Base-by-base conservation (phyloP, 2,329 filamentous ascomycete species). In the Diaporthe sp. region DNA sequence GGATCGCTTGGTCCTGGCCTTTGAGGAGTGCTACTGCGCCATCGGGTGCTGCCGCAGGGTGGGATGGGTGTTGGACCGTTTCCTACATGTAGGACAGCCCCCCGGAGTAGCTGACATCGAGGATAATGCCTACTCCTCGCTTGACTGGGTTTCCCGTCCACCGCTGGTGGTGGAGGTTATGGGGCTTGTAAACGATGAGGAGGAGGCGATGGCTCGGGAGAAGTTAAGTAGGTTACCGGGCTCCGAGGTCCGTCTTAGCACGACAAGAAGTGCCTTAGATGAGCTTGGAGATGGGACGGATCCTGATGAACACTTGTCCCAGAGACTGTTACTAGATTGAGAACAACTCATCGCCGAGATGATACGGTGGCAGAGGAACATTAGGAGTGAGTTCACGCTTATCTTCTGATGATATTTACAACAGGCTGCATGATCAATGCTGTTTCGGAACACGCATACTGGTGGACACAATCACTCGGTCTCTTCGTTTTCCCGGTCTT, bases 11-110 rank as follows among this genome's bases (percentile, higher is more conserved):
- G 12, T 42, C n/a, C 55, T 76, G 39, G 34, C 42, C 19, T 74
- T 76, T 19, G 58, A 74, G 3, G 72, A 72, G 34, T 74, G 72
- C 58, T 74, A 76, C 49, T 76, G 74, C 19, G 6, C 46, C 1
- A 37, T 58, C 0, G 74, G 74, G 22, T 76, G 74, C 74, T 76
- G 74, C n/a, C 46, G 74, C 8, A 76, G 71, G 39, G 74, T 74
- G 1, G 10, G 34, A 8, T 76, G 74, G 74, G 49, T 76, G 6
- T 17, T 74, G 37, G 58, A 74, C 17, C 57, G 72, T 1, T 55
- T 76, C 3, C 2, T 74, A 0, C n/a, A 65, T 7, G 22, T 22
- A 4, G 74, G 72, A 1, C 72, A 67, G n/a, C 72, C 67, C 13
- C 65, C 51, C 0, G 72, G 74, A 2, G 34, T 42, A 5, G 62